Conservation (phyloP, 768 basidiomycete genomes). For the Tulasnella sp. region DNA sequence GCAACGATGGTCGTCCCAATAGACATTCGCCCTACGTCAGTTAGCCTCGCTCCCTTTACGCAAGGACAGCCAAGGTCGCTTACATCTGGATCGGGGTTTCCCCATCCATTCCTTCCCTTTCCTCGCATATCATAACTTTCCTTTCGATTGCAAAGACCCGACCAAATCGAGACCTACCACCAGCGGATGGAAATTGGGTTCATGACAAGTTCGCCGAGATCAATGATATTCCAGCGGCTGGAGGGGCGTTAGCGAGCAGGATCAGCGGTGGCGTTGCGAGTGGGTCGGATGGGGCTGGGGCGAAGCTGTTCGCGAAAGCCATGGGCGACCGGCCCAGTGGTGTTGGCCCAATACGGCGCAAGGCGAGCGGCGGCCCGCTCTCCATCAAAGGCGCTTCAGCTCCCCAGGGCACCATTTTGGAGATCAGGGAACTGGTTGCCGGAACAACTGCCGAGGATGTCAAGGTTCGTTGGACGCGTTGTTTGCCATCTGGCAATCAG, state of each 20-base stretch:
- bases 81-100: neutral
- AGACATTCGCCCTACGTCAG: constrained; percentile 28
- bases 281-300: neutral
- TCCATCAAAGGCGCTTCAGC: constrained; percentile 27
- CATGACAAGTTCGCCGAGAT: constrained; percentile 29
- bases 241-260: constrained; percentile 19
- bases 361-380: constrained; percentile 22
- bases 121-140: constrained; percentile 10
- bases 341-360: constrained; percentile 8
- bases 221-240: constrained; percentile 20
- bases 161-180: constrained; percentile 10
- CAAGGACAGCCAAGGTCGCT: constrained; percentile 18
- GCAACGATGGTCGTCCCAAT: constrained; percentile 17
- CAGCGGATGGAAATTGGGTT: constrained; percentile 23
- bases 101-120: neutral
- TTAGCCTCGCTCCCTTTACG: constrained; percentile 18
- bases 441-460: constrained; percentile 26
- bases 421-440: constrained; percentile 21
- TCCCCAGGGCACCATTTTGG: constrained; percentile 17
- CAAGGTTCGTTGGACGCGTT: constrained; percentile 1
- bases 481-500: neutral
- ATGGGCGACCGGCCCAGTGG: constrained; percentile 20
- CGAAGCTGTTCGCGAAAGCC: constrained; percentile 21
- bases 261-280: constrained; percentile 17
- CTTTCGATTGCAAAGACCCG: constrained; percentile 18